phyloP scores from a whole-genome alignment of 805 yeast species.

The Ogataea salicorniae region DNA sequence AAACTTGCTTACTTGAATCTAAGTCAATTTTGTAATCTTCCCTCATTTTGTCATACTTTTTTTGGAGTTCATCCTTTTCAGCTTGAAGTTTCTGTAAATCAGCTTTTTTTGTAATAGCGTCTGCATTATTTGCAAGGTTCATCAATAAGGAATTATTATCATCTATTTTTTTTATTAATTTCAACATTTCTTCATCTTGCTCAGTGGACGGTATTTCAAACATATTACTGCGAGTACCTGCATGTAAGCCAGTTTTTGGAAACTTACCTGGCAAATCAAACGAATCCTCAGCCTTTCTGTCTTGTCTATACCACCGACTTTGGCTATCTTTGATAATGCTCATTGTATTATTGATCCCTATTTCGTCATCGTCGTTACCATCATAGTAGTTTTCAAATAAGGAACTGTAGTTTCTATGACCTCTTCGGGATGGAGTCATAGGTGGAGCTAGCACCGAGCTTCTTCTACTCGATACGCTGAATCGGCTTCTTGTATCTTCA shows the following conservation, averaged over 20 bases:
- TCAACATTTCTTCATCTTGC: background rate
- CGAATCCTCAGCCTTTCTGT: slow-evolving; percentile 8
- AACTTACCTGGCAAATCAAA: slow-evolving; percentile 16
- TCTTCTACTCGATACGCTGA: slow-evolving; percentile 10
- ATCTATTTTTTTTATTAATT: slow-evolving; percentile 1
- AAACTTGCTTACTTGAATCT: slow-evolving; percentile 20
- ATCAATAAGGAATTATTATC: slow-evolving; percentile 10
- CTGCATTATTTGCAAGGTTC: slow-evolving; percentile 11
- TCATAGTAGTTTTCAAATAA: background rate
- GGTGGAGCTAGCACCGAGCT: slow-evolving; percentile 18
- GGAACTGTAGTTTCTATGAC: background rate
- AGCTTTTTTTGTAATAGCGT: slow-evolving; percentile 9
- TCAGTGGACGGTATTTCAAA: background rate
- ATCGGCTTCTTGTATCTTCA: slow-evolving; percentile 17
- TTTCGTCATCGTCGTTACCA: slow-evolving; percentile 11
- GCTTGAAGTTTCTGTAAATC: slow-evolving; percentile 9
- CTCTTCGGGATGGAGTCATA: slow-evolving; percentile 9
- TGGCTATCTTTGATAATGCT: slow-evolving; percentile 14
- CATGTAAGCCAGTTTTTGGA: background rate
- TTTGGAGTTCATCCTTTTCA: slow-evolving; percentile 14
- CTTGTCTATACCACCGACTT: slow-evolving; percentile 10
- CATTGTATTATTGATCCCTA: slow-evolving; percentile 20
- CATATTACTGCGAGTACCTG: background rate
- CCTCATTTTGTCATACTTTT: slow-evolving; percentile 17
- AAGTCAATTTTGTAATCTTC: slow-evolving; percentile 21